phyloP scores from a whole-genome alignment of 495 filamentous ascomycete species.

The Neohortaea acidophila region DNA sequence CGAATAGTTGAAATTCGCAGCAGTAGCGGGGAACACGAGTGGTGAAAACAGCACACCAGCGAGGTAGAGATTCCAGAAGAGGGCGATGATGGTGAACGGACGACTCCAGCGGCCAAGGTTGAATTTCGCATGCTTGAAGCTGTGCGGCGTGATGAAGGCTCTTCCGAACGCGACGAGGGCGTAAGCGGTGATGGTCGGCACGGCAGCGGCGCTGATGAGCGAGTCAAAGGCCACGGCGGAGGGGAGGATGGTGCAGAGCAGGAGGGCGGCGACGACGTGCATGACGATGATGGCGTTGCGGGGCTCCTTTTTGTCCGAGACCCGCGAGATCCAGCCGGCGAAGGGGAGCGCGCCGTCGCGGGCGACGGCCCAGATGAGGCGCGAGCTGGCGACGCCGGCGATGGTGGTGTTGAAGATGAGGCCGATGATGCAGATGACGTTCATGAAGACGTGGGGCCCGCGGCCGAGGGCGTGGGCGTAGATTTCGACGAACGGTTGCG shows the following conservation, averaged over 20 bases:
- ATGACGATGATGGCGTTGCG: conserved; percentile 42
- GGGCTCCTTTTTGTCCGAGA: conserved; percentile 34
- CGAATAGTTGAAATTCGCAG: conserved; percentile 19
- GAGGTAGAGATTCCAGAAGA: conserved; percentile 23
- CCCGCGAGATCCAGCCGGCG: conserved; percentile 38
- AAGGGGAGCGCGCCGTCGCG: conserved; percentile 42
- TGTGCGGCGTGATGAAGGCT: conserved; percentile 30
- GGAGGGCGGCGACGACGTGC: conserved; percentile 33
- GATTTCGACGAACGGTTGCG: conserved; percentile 39
- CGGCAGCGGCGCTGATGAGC: conserved; percentile 31
- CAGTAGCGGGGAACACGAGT: conserved; percentile 19
- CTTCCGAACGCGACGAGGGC: conserved; percentile 40
- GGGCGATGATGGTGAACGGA: conserved; percentile 18
- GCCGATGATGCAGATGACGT: conserved; percentile 36
- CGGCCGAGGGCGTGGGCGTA: conserved; percentile 38
- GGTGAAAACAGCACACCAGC: conserved; percentile 21
- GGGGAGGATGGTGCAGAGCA: conserved; percentile 39
- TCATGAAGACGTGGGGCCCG: conserved; percentile 42
- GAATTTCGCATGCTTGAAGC: conserved; percentile 21
- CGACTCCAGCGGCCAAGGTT: conserved; percentile 19
- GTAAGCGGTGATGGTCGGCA: conserved; percentile 38
- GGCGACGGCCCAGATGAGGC: conserved; percentile 41
- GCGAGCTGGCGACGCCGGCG: conserved; percentile 40
- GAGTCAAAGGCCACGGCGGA: conserved; percentile 41
- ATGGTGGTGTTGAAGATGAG: conserved; percentile 34